Evolutionary conservation across 306 rosid genomes (phyloP), one percentile per base, ranked within the genome.

Genomic region (Lupinus albus): DNA sequence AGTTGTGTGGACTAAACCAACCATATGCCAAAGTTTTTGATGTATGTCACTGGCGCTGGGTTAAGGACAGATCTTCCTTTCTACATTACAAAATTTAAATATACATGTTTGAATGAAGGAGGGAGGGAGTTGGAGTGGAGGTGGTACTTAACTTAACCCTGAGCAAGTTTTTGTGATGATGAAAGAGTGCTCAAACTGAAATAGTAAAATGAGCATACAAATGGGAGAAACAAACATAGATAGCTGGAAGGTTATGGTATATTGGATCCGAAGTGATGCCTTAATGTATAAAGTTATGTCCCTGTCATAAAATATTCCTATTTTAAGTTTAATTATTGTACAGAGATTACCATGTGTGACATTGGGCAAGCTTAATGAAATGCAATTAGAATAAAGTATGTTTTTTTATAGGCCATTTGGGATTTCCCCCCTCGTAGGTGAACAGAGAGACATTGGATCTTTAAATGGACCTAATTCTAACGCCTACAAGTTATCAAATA

Each of bases 271-370:
- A 50, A 58, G 66, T 64, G 82, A 68, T 72, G 68, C 75, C 11
- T 38, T 38, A 11, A 38, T 38, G 79, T 67, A 77, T 67, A 74
- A 70, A 57, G 59, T 61, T 55, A 47, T 80, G 56, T 66, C 42
- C 18, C 14, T 59, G 63, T 28, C 38, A 50, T 60, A 21, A 41
- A 51, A 60, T 12, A 41, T 53, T 80, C 80, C 59, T 41, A 64
- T 50, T 70, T 62, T 45, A 13, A 17, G 56, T 67, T 44, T 11
- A 70, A 64, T 38, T 76, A 12, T 50, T 80, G 88, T 77, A 84
- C 82, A 84, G 75, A 11, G 47, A 42, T 42, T 11, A 62, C 71
- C 64, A 68, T 54, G 62, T 62, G 20, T 58, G 72, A 60, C 57
- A 45, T 63, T 9, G 48, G 16, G 79, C 65, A 72, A 64, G 39